phyloP scores from a whole-genome alignment of 2,329 filamentous ascomycete genomes.

The Rhexocercosporidium sp. region DNA sequence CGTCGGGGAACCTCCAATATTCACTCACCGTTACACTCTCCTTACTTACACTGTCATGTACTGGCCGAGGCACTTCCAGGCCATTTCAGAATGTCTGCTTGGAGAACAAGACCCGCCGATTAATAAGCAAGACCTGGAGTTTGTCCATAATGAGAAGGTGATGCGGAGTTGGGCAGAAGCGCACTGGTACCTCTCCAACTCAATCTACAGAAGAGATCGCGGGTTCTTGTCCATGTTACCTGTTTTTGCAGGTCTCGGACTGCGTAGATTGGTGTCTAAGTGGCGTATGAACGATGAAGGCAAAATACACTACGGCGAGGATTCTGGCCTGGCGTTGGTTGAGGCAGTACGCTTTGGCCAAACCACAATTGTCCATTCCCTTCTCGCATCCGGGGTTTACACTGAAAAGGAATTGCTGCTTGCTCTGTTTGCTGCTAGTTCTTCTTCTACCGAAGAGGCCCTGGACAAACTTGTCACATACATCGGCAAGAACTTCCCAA shows the following conservation, averaged over 20 bases:
- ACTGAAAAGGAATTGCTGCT: neutral
- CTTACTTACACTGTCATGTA: constrained; percentile 10
- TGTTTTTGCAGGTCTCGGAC: constrained; percentile 17
- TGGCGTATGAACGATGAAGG: neutral
- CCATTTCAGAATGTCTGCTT: neutral
- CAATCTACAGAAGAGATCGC: constrained; percentile 9
- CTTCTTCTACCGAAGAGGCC: neutral
- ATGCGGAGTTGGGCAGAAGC: constrained; percentile 7
- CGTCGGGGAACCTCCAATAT: constrained; percentile 3
- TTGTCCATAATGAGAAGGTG: neutral
- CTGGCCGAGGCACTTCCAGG: constrained; percentile 14
- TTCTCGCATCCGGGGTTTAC: neutral
- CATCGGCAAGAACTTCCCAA: neutral
- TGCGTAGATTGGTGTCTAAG: neutral
- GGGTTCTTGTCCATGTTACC: constrained; percentile 13
- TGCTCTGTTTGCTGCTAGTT: constrained; percentile 3
- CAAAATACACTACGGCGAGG: neutral
- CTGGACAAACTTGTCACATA: neutral
- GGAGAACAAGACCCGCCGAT: neutral
- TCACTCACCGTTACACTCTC: neutral
- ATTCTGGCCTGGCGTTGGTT: neutral
- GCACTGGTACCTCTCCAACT: constrained; percentile 16
- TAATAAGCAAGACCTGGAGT: neutral
- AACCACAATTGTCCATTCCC: neutral
- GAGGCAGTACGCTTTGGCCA: constrained; percentile 10